Conservation (phyloP, 2,329 filamentous ascomycete species). For the Chrysoporthe cubensis region DNA sequence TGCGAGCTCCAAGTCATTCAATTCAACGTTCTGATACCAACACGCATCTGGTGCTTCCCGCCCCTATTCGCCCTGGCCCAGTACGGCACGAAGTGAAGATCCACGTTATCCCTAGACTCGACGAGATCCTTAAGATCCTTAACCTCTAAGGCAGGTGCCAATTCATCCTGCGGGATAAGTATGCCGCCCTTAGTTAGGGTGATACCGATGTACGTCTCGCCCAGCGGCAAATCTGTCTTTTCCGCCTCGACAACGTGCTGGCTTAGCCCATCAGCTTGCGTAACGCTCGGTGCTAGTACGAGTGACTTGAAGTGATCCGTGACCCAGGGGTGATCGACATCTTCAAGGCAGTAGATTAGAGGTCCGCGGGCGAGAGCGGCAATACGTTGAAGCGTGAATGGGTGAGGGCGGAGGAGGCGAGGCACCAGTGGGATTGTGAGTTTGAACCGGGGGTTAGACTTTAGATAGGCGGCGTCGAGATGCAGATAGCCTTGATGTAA, state of each 20-base stretch:
- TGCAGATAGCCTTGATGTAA: conserved; percentile 51
- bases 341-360: conserved; percentile 63
- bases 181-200: conserved; percentile 17
- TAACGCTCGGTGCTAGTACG: conserved; percentile 33
- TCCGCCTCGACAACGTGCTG: conserved; percentile 13
- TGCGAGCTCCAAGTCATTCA: neutral
- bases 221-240: conserved; percentile 34
- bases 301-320: conserved; percentile 56
- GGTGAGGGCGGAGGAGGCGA: conserved; percentile 56
- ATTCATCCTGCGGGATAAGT: conserved; percentile 2
- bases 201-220: conserved; percentile 29
- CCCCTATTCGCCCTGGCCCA: conserved; percentile 58
- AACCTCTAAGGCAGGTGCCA: conserved; percentile 29
- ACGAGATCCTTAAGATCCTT: conserved; percentile 30
- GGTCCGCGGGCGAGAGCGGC: conserved; percentile 59
- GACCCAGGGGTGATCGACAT: conserved; percentile 59
- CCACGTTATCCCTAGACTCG: conserved; percentile 28
- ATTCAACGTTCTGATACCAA: conserved; percentile 23
- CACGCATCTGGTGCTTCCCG: conserved; percentile 23
- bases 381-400: conserved; percentile 57
- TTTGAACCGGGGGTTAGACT: conserved; percentile 44
- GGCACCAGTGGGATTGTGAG: conserved; percentile 50
- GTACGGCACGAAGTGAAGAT: conserved; percentile 57
- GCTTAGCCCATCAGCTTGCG: conserved; percentile 25
- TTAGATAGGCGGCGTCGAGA: conserved; percentile 46